Percentiles rank a stretch among this genome's conserved stretches.
These are phyloP conservation scores for Mrakia hoshinonis DNA, from an alignment of 768 basidiomycete genomes.

Conservation along the genomic window DNA sequence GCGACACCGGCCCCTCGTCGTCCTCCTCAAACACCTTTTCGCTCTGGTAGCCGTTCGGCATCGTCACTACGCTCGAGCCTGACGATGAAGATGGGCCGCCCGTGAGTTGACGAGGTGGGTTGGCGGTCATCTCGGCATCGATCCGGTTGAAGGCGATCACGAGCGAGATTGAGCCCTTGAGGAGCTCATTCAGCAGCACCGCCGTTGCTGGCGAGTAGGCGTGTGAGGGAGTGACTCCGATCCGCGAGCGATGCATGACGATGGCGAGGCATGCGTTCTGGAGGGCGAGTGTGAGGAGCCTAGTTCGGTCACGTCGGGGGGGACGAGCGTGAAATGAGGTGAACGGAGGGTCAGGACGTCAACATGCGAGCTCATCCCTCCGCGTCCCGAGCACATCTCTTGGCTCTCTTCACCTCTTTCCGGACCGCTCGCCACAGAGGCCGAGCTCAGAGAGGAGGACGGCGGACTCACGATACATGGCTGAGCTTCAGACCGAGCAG, in stretches of 20 bases:
- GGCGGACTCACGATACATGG: constrained; percentile 40
- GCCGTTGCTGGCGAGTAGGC: constrained; percentile 89
- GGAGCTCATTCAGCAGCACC: constrained; percentile 84
- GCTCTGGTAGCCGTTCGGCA: constrained; percentile 1
- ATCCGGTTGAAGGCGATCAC: constrained; percentile 61
- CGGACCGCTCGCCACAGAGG: neutral
- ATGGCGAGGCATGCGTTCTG: constrained; percentile 81
- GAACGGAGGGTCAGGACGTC: neutral
- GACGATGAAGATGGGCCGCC: neutral
- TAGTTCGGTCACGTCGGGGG: constrained; percentile 13
- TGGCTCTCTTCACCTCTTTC: neutral
- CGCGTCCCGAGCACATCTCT: neutral
- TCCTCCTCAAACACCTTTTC: constrained; percentile 15
- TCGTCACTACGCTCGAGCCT: neutral
- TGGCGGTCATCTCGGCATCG: constrained; percentile 43
- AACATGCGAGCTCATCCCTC: neutral
- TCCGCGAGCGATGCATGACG: constrained; percentile 94
- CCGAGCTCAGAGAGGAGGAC: neutral
- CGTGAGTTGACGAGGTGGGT: neutral
- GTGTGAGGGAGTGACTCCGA: constrained; percentile 59
- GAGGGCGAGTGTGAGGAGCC: constrained; percentile 54
- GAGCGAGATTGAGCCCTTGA: constrained; percentile 83
- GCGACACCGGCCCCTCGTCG: neutral
- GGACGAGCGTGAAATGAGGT: neutral
- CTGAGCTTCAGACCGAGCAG: constrained; percentile 38